Conservation (phyloP, 352 stramenopile species). For the Globisporangium barbulae region DNA sequence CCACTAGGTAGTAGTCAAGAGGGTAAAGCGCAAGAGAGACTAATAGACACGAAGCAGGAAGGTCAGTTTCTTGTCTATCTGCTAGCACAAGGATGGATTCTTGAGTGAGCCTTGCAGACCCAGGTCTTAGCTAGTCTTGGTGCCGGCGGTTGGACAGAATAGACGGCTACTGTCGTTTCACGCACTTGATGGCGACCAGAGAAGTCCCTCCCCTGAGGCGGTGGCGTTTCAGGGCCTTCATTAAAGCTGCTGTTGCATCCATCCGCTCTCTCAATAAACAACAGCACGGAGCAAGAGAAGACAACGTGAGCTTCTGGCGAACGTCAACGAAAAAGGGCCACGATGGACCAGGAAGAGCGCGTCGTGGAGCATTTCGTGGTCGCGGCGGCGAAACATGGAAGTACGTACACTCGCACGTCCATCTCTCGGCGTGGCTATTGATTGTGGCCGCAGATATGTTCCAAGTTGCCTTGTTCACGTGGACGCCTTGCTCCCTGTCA, state of each 20-base stretch:
- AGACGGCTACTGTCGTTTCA: background rate
- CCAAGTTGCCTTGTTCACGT: background rate
- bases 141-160: no score
- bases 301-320: background rate
- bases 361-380: constrained; percentile 48
- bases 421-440: no score
- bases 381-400: constrained; percentile 26
- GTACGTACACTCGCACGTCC: constrained; percentile 7
- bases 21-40: constrained; percentile 18
- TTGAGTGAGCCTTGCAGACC: no score
- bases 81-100: background rate
- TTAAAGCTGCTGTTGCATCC: background rate
- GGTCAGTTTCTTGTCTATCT: background rate
- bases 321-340: background rate
- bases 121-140: background rate
- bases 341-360: constrained; percentile 15
- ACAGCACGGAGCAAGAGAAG: background rate
- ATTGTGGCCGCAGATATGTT: no score
- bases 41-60: background rate
- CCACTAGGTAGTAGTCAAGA: background rate
- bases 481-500: background rate
- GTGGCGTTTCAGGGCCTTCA: background rate
- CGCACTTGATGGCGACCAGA: background rate
- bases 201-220: background rate
- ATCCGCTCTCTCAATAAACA: background rate